These are phyloP conservation scores for Syncephalastrum contaminatum DNA, from an alignment of 371 early-diverging fungal species.

Conservation along the genomic window DNA sequence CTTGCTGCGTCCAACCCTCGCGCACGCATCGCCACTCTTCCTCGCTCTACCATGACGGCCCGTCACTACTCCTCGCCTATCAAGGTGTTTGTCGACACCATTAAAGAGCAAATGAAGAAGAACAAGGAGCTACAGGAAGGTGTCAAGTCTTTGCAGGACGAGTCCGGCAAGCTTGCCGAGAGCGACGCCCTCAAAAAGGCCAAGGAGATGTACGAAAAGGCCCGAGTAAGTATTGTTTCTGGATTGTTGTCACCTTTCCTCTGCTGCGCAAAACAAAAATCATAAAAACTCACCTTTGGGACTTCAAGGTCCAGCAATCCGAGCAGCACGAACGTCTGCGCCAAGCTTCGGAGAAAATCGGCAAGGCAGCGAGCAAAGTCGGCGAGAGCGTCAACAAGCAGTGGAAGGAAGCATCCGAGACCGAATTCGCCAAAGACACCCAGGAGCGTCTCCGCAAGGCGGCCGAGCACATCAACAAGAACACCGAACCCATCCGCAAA, in stretches of 20 bases:
- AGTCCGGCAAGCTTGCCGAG: constrained; percentile 76
- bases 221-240: constrained; percentile 44
- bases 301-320: constrained; percentile 35
- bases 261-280: neutral
- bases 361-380: constrained; percentile 73
- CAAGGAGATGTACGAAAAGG: constrained; percentile 76
- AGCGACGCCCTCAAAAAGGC: constrained; percentile 89
- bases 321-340: constrained; percentile 57
- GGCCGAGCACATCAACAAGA: constrained; percentile 57
- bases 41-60: constrained; percentile 5
- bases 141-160: constrained; percentile 87
- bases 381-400: constrained; percentile 75
- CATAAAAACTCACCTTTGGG: neutral
- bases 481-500: constrained; percentile 77
- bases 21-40: constrained; percentile 5
- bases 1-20: constrained; percentile 10
- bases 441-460: constrained; percentile 70
- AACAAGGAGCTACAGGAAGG: constrained; percentile 88
- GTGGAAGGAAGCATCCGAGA: constrained; percentile 84
- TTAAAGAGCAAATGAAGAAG: constrained; percentile 89
- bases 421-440: constrained; percentile 79
- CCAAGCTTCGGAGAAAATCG: constrained; percentile 75
- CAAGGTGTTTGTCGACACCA: constrained; percentile 75
- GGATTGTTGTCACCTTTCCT: neutral
- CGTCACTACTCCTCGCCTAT: constrained; percentile 50